These are phyloP conservation scores for Candida glucosophila DNA, from an alignment of 1,139 yeast genomes.

Conservation along the genomic window DNA sequence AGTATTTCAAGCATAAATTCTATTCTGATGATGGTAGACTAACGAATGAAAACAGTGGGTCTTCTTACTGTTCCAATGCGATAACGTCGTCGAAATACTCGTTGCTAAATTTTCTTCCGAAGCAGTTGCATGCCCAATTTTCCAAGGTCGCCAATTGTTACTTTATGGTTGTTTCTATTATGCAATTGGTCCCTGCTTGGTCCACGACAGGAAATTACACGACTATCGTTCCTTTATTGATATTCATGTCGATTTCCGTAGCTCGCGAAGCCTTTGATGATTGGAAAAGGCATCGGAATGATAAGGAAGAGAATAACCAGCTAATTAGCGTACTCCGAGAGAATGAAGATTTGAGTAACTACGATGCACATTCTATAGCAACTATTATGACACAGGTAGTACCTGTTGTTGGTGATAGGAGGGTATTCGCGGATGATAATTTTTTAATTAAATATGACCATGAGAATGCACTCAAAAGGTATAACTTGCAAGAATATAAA, in stretches of 20 bases:
- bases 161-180: conserved; percentile 77
- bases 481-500: conserved; percentile 25
- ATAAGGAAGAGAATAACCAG: conserved; percentile 75
- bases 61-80: conserved; percentile 55
- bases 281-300: conserved; percentile 78
- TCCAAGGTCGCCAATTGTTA: conserved; percentile 86
- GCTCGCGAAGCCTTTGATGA: conserved; percentile 93
- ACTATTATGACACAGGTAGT: conserved; percentile 17
- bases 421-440: conserved; percentile 1
- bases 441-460: conserved; percentile 9
- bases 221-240: conserved; percentile 78
- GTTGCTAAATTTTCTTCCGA: conserved; percentile 71
- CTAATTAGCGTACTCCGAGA: conserved; percentile 34
- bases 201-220: conserved; percentile 96
- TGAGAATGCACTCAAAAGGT: conserved; percentile 18
- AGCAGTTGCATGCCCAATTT: conserved; percentile 83
- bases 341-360: conserved; percentile 16
- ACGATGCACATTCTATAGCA: conserved; percentile 29
- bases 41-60: conserved; percentile 61
- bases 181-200: conserved; percentile 97
- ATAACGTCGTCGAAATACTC: conserved; percentile 88
- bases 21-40: conserved; percentile 21
- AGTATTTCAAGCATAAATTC: conserved; percentile 18
- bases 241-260: conserved; percentile 87
- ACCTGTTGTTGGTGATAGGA: conserved; percentile 6